Percentiles rank a stretch among this genome's conserved stretches.
Conservation (phyloP, 2,329 filamentous ascomycete species). For the Fusarium sp. region DNA sequence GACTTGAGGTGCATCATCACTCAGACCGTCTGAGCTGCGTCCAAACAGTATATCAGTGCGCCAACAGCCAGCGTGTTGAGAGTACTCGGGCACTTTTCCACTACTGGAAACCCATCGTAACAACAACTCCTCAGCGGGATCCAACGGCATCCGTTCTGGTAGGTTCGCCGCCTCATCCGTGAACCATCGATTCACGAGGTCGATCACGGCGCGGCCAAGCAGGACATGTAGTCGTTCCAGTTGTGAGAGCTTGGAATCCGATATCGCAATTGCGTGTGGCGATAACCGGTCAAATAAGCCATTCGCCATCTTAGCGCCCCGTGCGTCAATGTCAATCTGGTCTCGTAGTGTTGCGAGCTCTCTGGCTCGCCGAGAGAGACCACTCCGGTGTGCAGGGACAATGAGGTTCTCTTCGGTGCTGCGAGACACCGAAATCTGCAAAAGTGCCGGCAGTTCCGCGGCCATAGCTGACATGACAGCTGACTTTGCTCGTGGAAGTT, state of each 20-base stretch:
- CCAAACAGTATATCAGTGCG: slow-evolving; percentile 33
- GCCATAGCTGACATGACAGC: slow-evolving; percentile 23
- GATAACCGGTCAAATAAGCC: slow-evolving; percentile 25
- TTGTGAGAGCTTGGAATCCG: slow-evolving; percentile 1
- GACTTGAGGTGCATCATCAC: slow-evolving; percentile 16
- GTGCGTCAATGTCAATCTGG: slow-evolving; percentile 6
- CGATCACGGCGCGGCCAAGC: slow-evolving; percentile 24
- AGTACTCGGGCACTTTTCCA: slow-evolving; percentile 10
- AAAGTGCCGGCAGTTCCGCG: slow-evolving; percentile 10
- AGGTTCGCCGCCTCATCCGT: slow-evolving; percentile 19
- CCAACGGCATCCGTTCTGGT: slow-evolving; percentile 29
- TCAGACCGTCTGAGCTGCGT: slow-evolving; percentile 3
- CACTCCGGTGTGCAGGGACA: slow-evolving; percentile 31
- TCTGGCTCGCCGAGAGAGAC: slow-evolving; percentile 16
- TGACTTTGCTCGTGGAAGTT: no score
- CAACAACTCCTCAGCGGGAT: slow-evolving; percentile 24
- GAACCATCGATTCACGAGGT: slow-evolving; percentile 32
- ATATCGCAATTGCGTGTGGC: slow-evolving; percentile 19
- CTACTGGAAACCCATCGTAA: slow-evolving; percentile 16
- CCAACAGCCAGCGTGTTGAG: slow-evolving; percentile 27
- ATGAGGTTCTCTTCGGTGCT: slow-evolving; percentile 25
- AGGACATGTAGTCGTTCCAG: slow-evolving; percentile 19
- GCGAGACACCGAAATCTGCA: slow-evolving; percentile 34
- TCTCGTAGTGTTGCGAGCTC: slow-evolving; percentile 25
- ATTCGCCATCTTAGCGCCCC: slow-evolving; percentile 5